These are phyloP conservation scores for Saturnispora saitoi DNA, from an alignment of 805 yeast species.

Conservation along the genomic window DNA sequence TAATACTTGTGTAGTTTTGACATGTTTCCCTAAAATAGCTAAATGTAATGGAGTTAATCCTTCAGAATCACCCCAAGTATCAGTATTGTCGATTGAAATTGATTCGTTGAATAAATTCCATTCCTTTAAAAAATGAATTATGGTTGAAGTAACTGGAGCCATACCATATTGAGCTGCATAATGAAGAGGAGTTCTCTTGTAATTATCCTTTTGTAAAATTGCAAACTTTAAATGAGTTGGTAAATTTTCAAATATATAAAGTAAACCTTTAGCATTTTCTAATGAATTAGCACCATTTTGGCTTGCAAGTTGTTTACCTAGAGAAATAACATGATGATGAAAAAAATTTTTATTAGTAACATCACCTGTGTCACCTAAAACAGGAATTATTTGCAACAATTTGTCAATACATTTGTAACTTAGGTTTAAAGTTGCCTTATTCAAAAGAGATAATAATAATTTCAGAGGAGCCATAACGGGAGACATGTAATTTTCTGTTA, in stretches of 20 bases:
- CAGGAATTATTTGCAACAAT: conserved; percentile 43
- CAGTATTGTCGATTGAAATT: conserved; percentile 46
- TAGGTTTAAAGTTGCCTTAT: conserved; percentile 52
- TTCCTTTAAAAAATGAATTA: conserved; percentile 45
- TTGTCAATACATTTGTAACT: conserved; percentile 49
- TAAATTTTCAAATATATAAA: conserved; percentile 48
- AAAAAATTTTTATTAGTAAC: conserved; percentile 76
- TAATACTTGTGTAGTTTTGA: conserved; percentile 57
- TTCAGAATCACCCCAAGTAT: conserved; percentile 71
- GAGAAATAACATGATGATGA: conserved; percentile 72
- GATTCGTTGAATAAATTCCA: conserved; percentile 51
- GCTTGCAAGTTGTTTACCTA: conserved; percentile 54
- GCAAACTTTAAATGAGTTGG: conserved; percentile 45
- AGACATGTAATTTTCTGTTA: conserved; percentile 37
- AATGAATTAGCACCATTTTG: conserved; percentile 45
- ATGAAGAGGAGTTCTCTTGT: conserved; percentile 79
- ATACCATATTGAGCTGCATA: conserved; percentile 85
- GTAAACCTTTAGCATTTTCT: conserved; percentile 50
- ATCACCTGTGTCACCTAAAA: conserved; percentile 57
- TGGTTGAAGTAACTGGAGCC: conserved; percentile 47
- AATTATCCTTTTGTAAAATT: conserved; percentile 62
- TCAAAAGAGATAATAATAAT: conserved; percentile 50
- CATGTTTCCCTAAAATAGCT: conserved; percentile 77
- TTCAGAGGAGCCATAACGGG: conserved; percentile 46
- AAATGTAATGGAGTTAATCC: conserved; percentile 73